Evolutionary conservation across 129 eudicot genomes (phyloP), one percentile per base, ranked within the genome.

Genomic region (Kitagawia praeruptora): DNA sequence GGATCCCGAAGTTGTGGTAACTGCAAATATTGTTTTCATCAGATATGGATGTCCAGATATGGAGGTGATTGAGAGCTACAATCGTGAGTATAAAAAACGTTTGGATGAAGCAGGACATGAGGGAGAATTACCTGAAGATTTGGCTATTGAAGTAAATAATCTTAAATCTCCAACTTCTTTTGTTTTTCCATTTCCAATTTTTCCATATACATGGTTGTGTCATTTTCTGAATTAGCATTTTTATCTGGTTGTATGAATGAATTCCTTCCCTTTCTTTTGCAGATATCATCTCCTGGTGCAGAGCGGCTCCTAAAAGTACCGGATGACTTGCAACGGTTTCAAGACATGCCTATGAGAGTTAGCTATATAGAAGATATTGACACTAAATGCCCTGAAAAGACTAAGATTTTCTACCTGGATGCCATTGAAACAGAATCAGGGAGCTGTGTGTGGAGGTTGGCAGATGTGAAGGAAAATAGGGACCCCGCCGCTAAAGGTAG

Each of bases 271-370:
- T 78, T 45, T 42, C 76, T 42, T 77, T 47, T 77, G 81, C 81
- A 93, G 98, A 94, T 95, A 75, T 92, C 98, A 5, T 92, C 96
- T 63, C 97, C 95, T 44, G 97, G 97, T 81, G 98, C 96, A 31
- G 96, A 90, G 58, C 85, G 98, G 82, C 82, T 92, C 27, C 86
- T 92, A 51, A 89, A 82, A 89, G 87, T 95, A 44, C 98, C 98
- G 11, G 85, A 92, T 44, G 98, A 95, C 86, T 82, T 95, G 78
- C 69, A 80, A n/a, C 86, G 97, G 74, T 95, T 95, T 85, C 86
- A 86, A 75, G 91, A 92, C 69, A 87, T 86, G 96, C 88, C 97
- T 63, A 95, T 92, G 98, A 70, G 83, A 45, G 94, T 95, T 40
- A 81, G 78, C 82, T 92, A 88, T 78, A 77, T 77, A 14, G 95